Conservation (phyloP, 2,329 filamentous ascomycete genomes). For the Sclerotiophoma versabilis region DNA sequence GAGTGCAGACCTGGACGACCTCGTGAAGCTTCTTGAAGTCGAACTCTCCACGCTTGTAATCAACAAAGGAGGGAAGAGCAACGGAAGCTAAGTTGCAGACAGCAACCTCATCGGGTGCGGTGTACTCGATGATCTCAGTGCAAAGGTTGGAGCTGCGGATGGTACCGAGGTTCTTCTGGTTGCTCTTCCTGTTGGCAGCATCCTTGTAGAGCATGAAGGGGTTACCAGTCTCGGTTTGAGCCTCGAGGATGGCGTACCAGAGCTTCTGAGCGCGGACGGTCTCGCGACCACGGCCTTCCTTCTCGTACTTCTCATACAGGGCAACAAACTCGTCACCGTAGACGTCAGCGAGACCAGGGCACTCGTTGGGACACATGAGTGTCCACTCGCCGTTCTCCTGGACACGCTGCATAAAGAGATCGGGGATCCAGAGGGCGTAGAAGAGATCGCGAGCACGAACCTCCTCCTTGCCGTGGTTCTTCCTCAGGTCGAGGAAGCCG, state of each 20-base stretch:
- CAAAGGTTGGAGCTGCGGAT: conserved; percentile 99
- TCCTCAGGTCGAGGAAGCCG: conserved; percentile 94
- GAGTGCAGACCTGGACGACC: conserved; percentile 88
- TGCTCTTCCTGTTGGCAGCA: conserved; percentile 97
- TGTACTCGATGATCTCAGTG: conserved; percentile 99
- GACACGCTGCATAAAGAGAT: conserved; percentile 99
- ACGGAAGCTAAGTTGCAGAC: conserved; percentile 98
- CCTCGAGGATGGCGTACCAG: conserved; percentile 98
- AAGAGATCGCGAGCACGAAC: conserved; percentile 96
- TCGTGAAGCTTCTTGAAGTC: conserved; percentile 98
- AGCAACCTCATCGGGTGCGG: conserved; percentile 94
- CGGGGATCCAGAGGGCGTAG: conserved; percentile 97
- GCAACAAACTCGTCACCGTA: conserved; percentile 98
- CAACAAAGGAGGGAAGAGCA: conserved; percentile 88
- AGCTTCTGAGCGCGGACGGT: conserved; percentile 98
- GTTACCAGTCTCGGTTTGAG: conserved; percentile 98
- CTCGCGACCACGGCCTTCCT: conserved; percentile 83
- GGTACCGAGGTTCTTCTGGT: conserved; percentile 99
- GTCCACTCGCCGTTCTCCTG: conserved; percentile 98
- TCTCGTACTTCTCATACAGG: conserved; percentile 89
- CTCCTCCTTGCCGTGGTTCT: conserved; percentile 99
- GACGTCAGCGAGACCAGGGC: conserved; percentile 91
- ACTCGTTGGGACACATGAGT: conserved; percentile 97
- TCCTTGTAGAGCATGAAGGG: conserved; percentile 99
- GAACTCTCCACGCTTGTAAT: conserved; percentile 82